Evolutionary conservation across 2,329 filamentous ascomycete genomes (phyloP), one percentile per base, ranked within the genome.

Genomic region (Hypoxylon sp.): DNA sequence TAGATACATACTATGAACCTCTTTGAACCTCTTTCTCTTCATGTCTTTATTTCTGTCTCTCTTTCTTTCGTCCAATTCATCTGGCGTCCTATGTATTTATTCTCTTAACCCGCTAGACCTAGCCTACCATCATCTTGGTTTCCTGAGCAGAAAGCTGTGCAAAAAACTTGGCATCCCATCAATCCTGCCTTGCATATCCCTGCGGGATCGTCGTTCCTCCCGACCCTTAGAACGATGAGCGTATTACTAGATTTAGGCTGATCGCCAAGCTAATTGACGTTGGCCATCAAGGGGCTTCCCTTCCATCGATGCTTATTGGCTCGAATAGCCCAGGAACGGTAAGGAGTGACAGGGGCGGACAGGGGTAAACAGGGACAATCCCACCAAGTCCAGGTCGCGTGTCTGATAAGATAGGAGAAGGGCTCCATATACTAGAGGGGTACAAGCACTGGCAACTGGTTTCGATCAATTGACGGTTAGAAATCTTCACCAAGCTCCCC

Each of bases 171-270:
- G 58, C 52, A 46, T 46, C 33, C 20, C 17, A 41, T 54, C 48
- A 38, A 37, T 47, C 47, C 41, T 42, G 55, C 47, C 51, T 23
- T 17, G 29, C 24, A 20, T 29, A 57, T 38, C 58, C 60, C 45
- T 61, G 48, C 33, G 29, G 24, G 55, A 61, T 61, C 61, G 61
- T 57, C 58, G 59, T 62, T 63, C 43, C 50, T 58, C 43, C 57
- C 49, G 31, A 58, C n/a, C n/a, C n/a, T n/a, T n/a, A 40, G 21
- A 24, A 47, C 53, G 48, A 57, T 55, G 48, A 51, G 37, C 38
- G 17, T 37, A 27, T 59, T 52, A 38, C 37, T 51, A 29, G 43
- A 52, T 63, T 50, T 27, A 35, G 46, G 27, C 24, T 56, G 46
- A 56, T 57, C 41, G 45, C 38, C 29, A 52, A 48, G 46, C 48